phyloP scores from a whole-genome alignment of 768 basidiomycete genomes.

The Hirschioporus abietinus region DNA sequence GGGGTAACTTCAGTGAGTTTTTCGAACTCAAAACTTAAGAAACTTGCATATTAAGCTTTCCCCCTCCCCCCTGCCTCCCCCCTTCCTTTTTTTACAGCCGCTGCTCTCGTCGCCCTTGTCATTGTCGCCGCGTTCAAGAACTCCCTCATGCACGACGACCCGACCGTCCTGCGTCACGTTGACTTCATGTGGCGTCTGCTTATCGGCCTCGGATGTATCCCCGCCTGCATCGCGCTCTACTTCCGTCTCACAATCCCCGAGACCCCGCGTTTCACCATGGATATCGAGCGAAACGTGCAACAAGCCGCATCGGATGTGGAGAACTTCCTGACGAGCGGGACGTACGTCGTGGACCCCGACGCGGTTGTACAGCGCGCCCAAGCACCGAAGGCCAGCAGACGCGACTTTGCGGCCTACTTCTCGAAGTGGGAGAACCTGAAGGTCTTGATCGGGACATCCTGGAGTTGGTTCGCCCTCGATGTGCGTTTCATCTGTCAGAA shows the following conservation, averaged over 20 bases:
- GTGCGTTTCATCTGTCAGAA: conserved; percentile 34
- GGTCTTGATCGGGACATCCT: conserved; percentile 70
- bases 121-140: conserved; percentile 65
- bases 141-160: conserved; percentile 41
- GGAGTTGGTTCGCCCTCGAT: conserved; percentile 88
- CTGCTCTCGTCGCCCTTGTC: conserved; percentile 62
- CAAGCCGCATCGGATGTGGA: conserved; percentile 74
- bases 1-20: conserved; percentile 77
- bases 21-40: conserved; percentile 13
- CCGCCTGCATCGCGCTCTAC: conserved; percentile 76
- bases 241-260: conserved; percentile 93
- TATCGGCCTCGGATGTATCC: conserved; percentile 84
- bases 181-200: conserved; percentile 84
- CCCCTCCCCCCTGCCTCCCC: too few relatives aligned
- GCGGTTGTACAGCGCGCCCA: conserved; percentile 53
- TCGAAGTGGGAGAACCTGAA: conserved; percentile 73
- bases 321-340: conserved; percentile 51
- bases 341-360: conserved; percentile 46
- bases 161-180: conserved; percentile 41
- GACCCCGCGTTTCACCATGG: conserved; percentile 90
- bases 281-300: conserved; percentile 78
- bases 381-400: conserved; percentile 61
- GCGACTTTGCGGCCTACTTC: conserved; percentile 69
- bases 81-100: conserved; percentile 31
- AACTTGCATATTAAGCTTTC: too few relatives aligned